These are phyloP conservation scores for Bipolaris bicolor DNA, from an alignment of 2,329 filamentous ascomycete species.

Conservation along the genomic window DNA sequence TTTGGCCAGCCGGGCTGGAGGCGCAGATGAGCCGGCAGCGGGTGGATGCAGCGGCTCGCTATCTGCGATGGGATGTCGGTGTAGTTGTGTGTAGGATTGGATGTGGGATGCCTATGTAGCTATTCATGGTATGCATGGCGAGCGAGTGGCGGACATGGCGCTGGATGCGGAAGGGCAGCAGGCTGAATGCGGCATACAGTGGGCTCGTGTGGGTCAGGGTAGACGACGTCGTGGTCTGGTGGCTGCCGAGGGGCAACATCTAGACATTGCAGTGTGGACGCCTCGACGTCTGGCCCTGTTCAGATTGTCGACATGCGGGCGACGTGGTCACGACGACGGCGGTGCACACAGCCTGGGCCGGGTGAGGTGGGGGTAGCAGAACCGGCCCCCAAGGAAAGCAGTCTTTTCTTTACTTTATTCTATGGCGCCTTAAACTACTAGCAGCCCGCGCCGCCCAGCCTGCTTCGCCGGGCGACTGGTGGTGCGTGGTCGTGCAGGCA, in stretches of 20 bases:
- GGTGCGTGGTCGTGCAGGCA: neutral
- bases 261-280: neutral
- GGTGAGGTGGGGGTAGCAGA: constrained; percentile 10
- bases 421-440: neutral
- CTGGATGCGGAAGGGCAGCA: constrained; percentile 16
- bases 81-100: neutral
- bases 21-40: neutral
- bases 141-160: neutral
- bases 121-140: constrained; percentile 6
- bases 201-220: constrained; percentile 9
- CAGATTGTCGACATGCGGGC: too few relatives aligned
- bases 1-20: constrained; percentile 2
- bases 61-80: neutral
- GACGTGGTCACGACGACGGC: neutral
- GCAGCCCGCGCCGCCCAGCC: constrained; percentile 2
- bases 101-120: constrained; percentile 2
- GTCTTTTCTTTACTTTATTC: too few relatives aligned
- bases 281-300: neutral
- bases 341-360: constrained; percentile 4
- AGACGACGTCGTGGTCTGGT: neutral
- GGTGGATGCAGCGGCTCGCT: neutral
- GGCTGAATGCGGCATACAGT: constrained; percentile 1
- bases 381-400: neutral
- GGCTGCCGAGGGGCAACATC: neutral
- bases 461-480: constrained; percentile 6